phyloP scores from a whole-genome alignment of 257 asterid species.

The Primulina huaijiensis region DNA sequence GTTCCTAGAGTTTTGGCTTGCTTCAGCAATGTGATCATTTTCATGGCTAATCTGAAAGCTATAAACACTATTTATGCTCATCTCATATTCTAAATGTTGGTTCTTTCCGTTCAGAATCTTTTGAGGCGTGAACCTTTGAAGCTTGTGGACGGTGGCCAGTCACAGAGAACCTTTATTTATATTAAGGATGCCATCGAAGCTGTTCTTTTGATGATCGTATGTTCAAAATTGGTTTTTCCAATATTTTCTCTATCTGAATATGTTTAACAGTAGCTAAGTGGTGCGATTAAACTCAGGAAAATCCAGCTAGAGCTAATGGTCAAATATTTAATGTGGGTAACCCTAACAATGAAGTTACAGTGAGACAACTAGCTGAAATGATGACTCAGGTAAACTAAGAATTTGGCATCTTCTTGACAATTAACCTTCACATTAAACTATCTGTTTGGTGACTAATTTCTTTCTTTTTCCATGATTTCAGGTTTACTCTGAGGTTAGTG shows the following conservation, averaged over 20 bases:
- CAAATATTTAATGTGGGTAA: slow-evolving; percentile 72
- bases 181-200: slow-evolving; percentile 79
- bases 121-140: slow-evolving; percentile 63
- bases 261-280: slow-evolving; percentile 20
- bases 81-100: slow-evolving; percentile 19
- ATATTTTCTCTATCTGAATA: neutral
- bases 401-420: neutral
- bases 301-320: slow-evolving; percentile 75
- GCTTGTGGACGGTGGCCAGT: slow-evolving; percentile 70
- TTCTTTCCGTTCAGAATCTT: slow-evolving; percentile 44
- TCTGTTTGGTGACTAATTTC: neutral
- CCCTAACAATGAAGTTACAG: slow-evolving; percentile 74
- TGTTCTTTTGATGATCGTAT: slow-evolving; percentile 67
- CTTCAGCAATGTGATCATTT: slow-evolving; percentile 57
- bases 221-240: slow-evolving; percentile 21
- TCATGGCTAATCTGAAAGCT: slow-evolving; percentile 16
- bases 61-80: slow-evolving; percentile 14
- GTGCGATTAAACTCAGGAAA: slow-evolving; percentile 41
- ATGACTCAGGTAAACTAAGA: slow-evolving; percentile 51
- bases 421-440: neutral
- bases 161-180: slow-evolving; percentile 69
- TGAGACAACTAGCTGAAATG: slow-evolving; percentile 73
- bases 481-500: slow-evolving; percentile 70
- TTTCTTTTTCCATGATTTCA: slow-evolving; percentile 22
- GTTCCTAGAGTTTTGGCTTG: slow-evolving; percentile 79